Base-by-base conservation (phyloP, 495 filamentous ascomycete genomes). In the Penicillium crystallinum region DNA sequence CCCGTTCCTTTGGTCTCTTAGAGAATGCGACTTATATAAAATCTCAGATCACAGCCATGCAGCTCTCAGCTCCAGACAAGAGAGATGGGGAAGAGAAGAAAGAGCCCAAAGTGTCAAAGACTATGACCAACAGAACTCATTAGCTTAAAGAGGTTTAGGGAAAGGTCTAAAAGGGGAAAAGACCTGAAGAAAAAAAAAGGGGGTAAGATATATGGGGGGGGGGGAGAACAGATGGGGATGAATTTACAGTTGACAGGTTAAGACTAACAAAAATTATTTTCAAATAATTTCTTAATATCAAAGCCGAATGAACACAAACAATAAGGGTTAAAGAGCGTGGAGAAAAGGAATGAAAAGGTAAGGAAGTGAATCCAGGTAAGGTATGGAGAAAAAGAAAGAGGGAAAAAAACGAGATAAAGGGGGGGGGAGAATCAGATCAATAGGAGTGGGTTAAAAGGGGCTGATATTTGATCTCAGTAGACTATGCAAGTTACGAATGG, bases 1-100 rank as follows among this genome's bases (percentile, higher is more conserved):
- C 66, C 65, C 56, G 58, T 57, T 53, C 56, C 49, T 52, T 53
- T 45, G 56, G 59, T 54, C 42, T 52, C 46, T 44, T 53, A 54
- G 56, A 50, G 41, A 63, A 66, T 67, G 68, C 62, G 66, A 61
- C 58, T 54, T 62, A 66, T 64, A 58, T 56, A 56, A n/a, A 38
- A 48, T 37, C 14, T 27, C n/a, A 36, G n/a, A 17, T 21, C 30
- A 34, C 39, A 21, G 39, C 61, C 58, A 61, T 54, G 56, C 56
- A 45, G 23, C 9, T 40, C 15, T 23, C 3, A 15, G 14, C 8
- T 17, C 17, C 44, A 30, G 41, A 44, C 18, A 23, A 56, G 50
- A 50, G n/a, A 36, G 62, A 43, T 19, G 23, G 39, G 30, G 46
- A 53, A 47, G 60, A 57, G 65, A 55, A 53, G 58, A 46, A 56